These are phyloP conservation scores for Clonostachys solani DNA, from an alignment of 2,329 filamentous ascomycete species.

Conservation along the genomic window DNA sequence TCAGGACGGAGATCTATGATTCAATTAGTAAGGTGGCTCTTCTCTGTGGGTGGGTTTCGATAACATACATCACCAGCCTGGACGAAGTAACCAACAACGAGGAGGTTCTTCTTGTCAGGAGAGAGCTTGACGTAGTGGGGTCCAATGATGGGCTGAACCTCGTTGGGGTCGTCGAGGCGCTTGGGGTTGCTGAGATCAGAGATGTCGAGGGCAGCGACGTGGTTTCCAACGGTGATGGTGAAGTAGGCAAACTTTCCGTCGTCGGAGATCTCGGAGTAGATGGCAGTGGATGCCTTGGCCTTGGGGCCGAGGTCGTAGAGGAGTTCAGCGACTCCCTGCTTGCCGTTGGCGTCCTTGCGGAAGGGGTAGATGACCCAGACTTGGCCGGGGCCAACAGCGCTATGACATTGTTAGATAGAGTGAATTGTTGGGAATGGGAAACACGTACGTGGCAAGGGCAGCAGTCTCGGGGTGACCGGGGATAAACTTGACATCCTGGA, in stretches of 20 bases:
- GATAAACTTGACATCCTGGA: constrained; percentile 64
- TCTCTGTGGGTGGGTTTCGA: not conserved
- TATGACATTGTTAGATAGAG: constrained; percentile 1
- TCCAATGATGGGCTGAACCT: constrained; percentile 53
- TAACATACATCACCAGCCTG: constrained; percentile 46
- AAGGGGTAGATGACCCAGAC: constrained; percentile 64
- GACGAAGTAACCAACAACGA: constrained; percentile 64
- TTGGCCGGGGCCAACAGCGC: constrained; percentile 52
- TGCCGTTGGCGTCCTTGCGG: constrained; percentile 47
- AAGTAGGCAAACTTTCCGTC: constrained; percentile 57
- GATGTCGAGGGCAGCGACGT: constrained; percentile 59
- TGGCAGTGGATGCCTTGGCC: constrained; percentile 50
- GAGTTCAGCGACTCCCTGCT: constrained; percentile 52
- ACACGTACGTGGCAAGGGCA: constrained; percentile 46
- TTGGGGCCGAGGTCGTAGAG: constrained; percentile 54
- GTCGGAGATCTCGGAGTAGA: constrained; percentile 55
- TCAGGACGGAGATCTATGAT: constrained; percentile 47
- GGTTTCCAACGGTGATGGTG: constrained; percentile 57
- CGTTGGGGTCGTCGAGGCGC: constrained; percentile 56
- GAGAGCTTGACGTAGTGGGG: constrained; percentile 62
- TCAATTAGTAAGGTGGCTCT: not conserved
- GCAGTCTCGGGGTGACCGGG: constrained; percentile 54
- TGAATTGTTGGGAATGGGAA: not conserved
- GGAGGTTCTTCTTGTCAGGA: constrained; percentile 59
- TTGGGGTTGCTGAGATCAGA: constrained; percentile 55